Evolutionary conservation across 78 protist species (phyloP).

Genomic region (Diacronema lutheri): DNA sequence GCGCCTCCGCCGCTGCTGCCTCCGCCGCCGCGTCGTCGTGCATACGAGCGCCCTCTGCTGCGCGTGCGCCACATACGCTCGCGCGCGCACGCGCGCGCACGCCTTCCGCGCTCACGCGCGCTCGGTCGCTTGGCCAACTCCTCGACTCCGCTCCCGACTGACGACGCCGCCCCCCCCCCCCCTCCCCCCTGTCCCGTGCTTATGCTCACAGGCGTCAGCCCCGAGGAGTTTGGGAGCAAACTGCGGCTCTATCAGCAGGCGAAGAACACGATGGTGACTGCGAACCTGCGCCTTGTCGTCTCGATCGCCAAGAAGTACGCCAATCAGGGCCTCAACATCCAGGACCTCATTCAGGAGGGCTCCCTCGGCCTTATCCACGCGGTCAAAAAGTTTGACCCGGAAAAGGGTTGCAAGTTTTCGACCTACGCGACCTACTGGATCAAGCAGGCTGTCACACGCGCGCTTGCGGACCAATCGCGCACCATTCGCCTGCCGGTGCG

Average conservation of each 20-base stretch:
- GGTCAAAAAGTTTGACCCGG: background rate
- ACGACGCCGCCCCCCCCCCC: background rate
- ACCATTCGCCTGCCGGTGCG: background rate
- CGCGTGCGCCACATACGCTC: too few relatives aligned
- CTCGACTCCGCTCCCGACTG: background rate
- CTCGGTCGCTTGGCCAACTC: background rate
- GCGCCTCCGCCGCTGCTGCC: too few relatives aligned
- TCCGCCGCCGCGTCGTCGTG: too few relatives aligned
- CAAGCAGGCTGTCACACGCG: background rate
- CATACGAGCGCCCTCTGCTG: too few relatives aligned
- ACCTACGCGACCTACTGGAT: constrained; percentile 10
- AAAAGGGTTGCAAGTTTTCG: background rate
- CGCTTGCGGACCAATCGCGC: background rate
- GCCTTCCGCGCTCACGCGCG: too few relatives aligned
- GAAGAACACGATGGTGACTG: background rate
- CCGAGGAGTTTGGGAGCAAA: too few relatives aligned
- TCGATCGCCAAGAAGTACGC: constrained; percentile 4
- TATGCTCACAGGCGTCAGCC: too few relatives aligned
- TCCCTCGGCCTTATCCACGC: background rate
- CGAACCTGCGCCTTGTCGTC: background rate
- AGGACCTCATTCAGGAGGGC: constrained; percentile 7
- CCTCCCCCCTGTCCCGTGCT: background rate
- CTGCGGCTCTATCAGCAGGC: background rate
- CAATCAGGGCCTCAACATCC: background rate
- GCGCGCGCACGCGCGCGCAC: too few relatives aligned